A percentile compares a stretch with the other conserved stretches of the same genome.
Evolutionary conservation across 371 early-diverging fungal genomes (phyloP).

Genomic region (Catenaria anguillulae): DNA sequence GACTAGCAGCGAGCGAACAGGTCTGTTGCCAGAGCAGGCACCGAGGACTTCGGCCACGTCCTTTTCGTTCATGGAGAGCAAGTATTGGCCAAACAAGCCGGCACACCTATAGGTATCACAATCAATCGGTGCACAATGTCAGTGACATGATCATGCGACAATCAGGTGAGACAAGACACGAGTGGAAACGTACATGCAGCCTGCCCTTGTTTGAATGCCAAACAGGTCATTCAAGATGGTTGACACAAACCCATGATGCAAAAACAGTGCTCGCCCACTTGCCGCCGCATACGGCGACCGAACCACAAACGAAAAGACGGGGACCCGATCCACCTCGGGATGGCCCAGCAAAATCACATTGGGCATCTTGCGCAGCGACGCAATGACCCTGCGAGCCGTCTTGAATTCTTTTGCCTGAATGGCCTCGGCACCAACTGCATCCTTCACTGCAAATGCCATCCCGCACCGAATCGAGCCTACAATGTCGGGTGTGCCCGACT

Average conservation of each 20-base stretch:
- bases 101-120: too few species aligned
- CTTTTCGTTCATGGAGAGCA: too few species aligned
- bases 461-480: conserved; percentile 12
- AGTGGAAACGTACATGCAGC: conserved; percentile 11
- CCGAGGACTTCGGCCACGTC: too few species aligned
- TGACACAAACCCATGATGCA: conserved; percentile 11
- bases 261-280: not conserved
- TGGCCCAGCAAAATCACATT: too few species aligned
- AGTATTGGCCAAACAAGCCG: too few species aligned
- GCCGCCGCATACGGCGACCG: too few species aligned
- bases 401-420: not conserved
- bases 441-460: conserved; percentile 10
- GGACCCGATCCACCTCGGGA: conserved; percentile 1
- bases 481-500: conserved; percentile 12
- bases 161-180: too few species aligned
- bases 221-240: conserved; percentile 11
- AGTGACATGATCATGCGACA: too few species aligned
- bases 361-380: not conserved
- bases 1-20: too few species aligned
- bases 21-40: too few species aligned
- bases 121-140: too few species aligned
- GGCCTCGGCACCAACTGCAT: not conserved
- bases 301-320: conserved; percentile 6
- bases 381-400: not conserved
- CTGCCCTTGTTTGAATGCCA: conserved; percentile 11